Conservation (phyloP, 2,329 filamentous ascomycete species). For the Exophiala spinifera region DNA sequence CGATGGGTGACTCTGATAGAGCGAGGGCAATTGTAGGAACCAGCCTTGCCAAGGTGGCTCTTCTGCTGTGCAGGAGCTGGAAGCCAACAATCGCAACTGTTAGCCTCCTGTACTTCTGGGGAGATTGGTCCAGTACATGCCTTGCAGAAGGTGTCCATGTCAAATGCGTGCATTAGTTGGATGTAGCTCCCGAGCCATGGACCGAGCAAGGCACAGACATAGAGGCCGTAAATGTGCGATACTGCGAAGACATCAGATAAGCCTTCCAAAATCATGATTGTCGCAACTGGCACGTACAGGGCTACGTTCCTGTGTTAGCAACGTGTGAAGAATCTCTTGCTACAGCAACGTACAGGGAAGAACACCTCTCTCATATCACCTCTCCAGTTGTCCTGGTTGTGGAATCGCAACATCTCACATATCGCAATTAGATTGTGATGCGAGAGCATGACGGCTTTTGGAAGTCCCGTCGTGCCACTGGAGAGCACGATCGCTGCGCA, state of each 20-base stretch:
- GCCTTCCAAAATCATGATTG: neutral
- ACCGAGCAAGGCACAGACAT: constrained; percentile 5
- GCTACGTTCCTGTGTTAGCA: neutral
- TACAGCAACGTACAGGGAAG: constrained; percentile 1
- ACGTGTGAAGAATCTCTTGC: no score
- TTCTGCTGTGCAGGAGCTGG: neutral
- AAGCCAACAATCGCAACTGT: neutral
- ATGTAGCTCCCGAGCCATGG: constrained; percentile 4
- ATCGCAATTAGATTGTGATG: constrained; percentile 51
- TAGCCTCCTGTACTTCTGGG: no score
- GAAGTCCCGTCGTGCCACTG: constrained; percentile 29
- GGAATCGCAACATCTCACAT: constrained; percentile 1
- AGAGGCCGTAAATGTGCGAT: constrained; percentile 5
- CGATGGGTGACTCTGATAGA: neutral
- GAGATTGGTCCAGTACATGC: neutral
- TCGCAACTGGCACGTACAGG: neutral
- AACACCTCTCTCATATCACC: constrained; percentile 8
- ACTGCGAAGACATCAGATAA: neutral
- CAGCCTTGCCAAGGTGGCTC: constrained; percentile 2
- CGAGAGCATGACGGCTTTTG: constrained; percentile 37
- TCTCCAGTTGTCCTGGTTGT: constrained; percentile 3
- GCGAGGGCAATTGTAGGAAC: constrained; percentile 1
- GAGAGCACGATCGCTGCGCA: constrained; percentile 2
- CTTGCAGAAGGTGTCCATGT: constrained; percentile 5
- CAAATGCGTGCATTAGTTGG: constrained; percentile 4